Base-by-base conservation (phyloP, 257 asterid species). In the Nicotiana paniculata region DNA sequence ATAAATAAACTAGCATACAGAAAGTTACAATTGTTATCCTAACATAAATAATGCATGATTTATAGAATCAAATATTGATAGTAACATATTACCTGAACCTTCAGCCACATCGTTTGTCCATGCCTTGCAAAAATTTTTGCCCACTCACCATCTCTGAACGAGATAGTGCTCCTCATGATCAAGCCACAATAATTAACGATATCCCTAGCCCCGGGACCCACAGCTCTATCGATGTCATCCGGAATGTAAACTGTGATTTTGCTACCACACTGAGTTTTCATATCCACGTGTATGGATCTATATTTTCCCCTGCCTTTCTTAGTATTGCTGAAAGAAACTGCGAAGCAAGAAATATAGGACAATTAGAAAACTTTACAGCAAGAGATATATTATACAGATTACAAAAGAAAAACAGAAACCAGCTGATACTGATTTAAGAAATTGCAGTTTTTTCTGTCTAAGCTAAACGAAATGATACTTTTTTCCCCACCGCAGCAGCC, bases 281-380 rank as follows among this genome's bases (percentile, higher is more conserved):
- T 46, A 24, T 74, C 79, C 24, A 74, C 37, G n/a, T 48, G 54
- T 74, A 74, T 13, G 26, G 62, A 74, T 74, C 62, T 13, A 74
- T 74, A 74, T 74, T 46, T 74, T 26, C 79, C 79, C 62, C 79
- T 74, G 12, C 79, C 79, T 74, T 74, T 74, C 79, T 74, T 74
- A 74, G 39, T 11, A 43, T 74, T 74, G 39, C 61, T 24, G 43
- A 59, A 48, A 74, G 62, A 46, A 48, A 74, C 79, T 74, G 39
- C 48, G 39, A 74, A 46, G 39, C 43, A 2, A 74, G 39, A 74
- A 12, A 74, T 74, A 46, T 24, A 24, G 39, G 79, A 74, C 59
- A 24, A 48, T 74, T 46, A 74, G 24, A 48, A 39, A 70, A 46
- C 15, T 46, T 48, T 6, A 46, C 78, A 48, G 79, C 39, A 74